Evolutionary conservation across 192 early-diverging fungal genomes (phyloP), one percentile per base, ranked within the genome.

Genomic region (Coemansia sp.): DNA sequence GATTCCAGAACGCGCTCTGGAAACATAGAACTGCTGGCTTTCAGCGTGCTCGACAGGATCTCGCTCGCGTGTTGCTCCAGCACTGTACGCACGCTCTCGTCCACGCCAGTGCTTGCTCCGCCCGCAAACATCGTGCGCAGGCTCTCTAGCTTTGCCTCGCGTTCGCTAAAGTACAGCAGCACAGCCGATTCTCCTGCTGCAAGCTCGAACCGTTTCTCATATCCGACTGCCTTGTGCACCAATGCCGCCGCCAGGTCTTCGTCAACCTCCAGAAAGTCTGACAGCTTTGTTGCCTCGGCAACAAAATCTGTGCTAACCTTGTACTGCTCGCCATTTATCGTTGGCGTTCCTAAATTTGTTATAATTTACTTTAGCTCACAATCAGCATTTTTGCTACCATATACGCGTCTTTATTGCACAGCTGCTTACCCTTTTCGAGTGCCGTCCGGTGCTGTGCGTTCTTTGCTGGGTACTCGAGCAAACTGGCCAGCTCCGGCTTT

Each of bases 241-340:
- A 94, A 73, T 6, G 85, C 73, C 3, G 90, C 84, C 4, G 93
- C 94, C 10, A 84, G 62, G 58, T 87, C 81, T 67, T 95, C 94
- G 75, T 90, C 87, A 47, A 95, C 82, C 22, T 88, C 83, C 25
- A 97, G 79, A 61, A 92, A 83, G 69, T 94, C 92, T 2, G 92
- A 90, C 29, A 97, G 65, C 66, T 87, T 80, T 56, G 88, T 68
- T 7, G 85, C 85, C 27, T 86, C 81, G 15, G 76, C 59, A 60
- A 81, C 83, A 66, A 93, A 94, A 14, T 88, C 84, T n/a, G 76
- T 78, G 70, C 88, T 92, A 64, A 89, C 84, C 59, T 86, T 79
- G 65, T 81, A 78, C 27, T 75, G 60, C 37, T 76, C 83, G 32
- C 86, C 83, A 21, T 88, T 86, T 53, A 92, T 88, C 10, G 71